Base-by-base conservation (phyloP, 2,329 filamentous ascomycete species). In the Plenodomus tracheiphilus region DNA sequence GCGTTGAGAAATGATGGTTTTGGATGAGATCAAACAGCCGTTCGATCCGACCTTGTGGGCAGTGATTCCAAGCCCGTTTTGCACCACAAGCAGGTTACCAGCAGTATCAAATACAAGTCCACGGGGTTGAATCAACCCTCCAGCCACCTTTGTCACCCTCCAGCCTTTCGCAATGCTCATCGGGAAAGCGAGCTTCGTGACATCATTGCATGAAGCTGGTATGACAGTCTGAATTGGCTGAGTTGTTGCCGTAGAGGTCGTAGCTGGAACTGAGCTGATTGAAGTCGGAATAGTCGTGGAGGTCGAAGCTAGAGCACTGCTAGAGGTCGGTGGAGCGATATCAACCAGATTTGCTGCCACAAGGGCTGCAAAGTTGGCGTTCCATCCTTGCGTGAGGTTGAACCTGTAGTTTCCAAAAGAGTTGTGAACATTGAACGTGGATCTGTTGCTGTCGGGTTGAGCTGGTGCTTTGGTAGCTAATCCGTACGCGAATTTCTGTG, bases 21-120 rank as follows among this genome's bases (percentile, higher is more conserved):
- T 66, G 2, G 46, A 20, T 2, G 58, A 54, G 13, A 41, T 48
- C 8, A 67, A 49, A 30, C 66, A 69, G 7, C 71, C 72, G 43
- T 69, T 58, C 28, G 73, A 61, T 16, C 65, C 65, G 9, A 77
- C 49, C n/a, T 62, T 71, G 42, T 76, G 67, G 11, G 61, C 72
- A 19, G 63, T 69, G 18, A 77, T 69, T 1, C 75, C 75, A 18
- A 60, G 43, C 10, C 70, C 68, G 35, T 66, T 64, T 49, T 77
- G 69, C 2, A 76, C 61, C 7, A 77, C 60, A 3, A 78, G 64
- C 4, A 77, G 61, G 49, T 75, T 71, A 1, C 74, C 75, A 3
- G 60, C 60, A 7, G 49, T 58, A 47, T 78, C 75, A 41, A 76
- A 70, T 6, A 62, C 48, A 11, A 78, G 63, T 2, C 71, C 69